These are phyloP conservation scores for Diaporthe vaccinii DNA, from an alignment of 2,329 filamentous ascomycete species.

Conservation along the genomic window DNA sequence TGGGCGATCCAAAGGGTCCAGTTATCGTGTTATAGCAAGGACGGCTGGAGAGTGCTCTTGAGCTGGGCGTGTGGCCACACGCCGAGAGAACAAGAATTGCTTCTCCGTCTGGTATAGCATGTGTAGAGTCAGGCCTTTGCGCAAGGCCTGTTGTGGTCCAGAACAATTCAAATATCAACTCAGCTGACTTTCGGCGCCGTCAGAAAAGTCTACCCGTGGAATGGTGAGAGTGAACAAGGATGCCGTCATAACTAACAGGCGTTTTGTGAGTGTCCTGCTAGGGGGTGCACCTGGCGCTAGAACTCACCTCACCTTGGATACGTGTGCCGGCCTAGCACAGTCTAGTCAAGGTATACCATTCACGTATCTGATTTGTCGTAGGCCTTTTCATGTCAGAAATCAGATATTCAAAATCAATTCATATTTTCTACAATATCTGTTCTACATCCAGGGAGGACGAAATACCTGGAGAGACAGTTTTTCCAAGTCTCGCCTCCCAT, in stretches of 20 bases:
- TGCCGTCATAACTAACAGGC: too few relatives aligned
- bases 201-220: too few relatives aligned
- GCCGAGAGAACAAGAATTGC: not conserved
- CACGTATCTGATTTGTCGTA: too few relatives aligned
- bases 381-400: not conserved
- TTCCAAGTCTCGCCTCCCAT: not conserved
- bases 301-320: not conserved
- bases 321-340: not conserved
- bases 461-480: not conserved
- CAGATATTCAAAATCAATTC: not conserved
- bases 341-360: too few relatives aligned
- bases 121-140: not conserved
- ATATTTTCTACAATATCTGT: not conserved
- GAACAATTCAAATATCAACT: not conserved
- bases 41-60: too few relatives aligned
- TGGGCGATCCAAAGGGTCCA: not conserved
- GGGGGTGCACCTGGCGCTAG: not conserved
- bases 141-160: not conserved
- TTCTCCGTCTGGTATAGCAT: not conserved
- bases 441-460: not conserved
- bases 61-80: not conserved
- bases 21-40: not conserved
- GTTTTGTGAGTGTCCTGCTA: too few relatives aligned
- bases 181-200: not conserved
- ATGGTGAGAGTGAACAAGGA: too few relatives aligned